Evolutionary conservation across 1,284 basidiomycete genomes (phyloP).

Genomic region (Cystobasidium slooffiae): DNA sequence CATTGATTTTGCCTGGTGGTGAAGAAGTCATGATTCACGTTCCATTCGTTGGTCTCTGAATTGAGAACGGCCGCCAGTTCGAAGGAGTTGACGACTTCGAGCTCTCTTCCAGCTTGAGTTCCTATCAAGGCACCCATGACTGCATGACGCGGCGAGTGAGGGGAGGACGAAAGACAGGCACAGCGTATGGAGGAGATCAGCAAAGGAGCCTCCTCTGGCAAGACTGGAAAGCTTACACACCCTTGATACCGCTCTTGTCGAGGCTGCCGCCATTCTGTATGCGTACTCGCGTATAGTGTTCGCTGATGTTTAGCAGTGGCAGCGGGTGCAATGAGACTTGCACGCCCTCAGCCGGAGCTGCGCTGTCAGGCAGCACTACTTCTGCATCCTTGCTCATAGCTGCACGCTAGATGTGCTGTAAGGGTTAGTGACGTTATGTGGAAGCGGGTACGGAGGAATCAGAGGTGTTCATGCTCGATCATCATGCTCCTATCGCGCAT

Average conservation of each 20-base stretch:
- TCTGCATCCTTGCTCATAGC: conserved; percentile 14
- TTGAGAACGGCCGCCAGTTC: conserved; percentile 69
- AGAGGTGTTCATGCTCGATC: too few species aligned
- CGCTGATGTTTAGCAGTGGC: conserved; percentile 94
- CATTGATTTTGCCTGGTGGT: conserved; percentile 85
- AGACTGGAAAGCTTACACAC: conserved; percentile 24
- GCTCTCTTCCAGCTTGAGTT: conserved; percentile 86
- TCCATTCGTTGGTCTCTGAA: conserved; percentile 55
- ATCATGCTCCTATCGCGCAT: too few species aligned
- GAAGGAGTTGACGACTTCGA: conserved; percentile 96
- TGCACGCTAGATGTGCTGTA: background rate
- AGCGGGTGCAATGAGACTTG: conserved; percentile 69
- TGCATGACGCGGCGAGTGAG: conserved; percentile 55
- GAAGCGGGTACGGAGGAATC: too few species aligned
- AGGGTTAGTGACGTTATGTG: too few species aligned
- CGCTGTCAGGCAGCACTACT: conserved; percentile 26
- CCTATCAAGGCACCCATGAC: conserved; percentile 94
- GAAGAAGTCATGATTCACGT: conserved; percentile 81
- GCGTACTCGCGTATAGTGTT: conserved; percentile 84
- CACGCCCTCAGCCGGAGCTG: conserved; percentile 29
- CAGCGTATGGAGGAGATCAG: background rate
- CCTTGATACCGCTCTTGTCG: conserved; percentile 17
- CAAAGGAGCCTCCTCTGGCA: background rate
- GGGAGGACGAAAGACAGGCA: background rate
- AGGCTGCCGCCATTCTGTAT: conserved; percentile 64